Evolutionary conservation across 805 yeast genomes (phyloP).

Genomic region (Ogataea ramenticola): DNA sequence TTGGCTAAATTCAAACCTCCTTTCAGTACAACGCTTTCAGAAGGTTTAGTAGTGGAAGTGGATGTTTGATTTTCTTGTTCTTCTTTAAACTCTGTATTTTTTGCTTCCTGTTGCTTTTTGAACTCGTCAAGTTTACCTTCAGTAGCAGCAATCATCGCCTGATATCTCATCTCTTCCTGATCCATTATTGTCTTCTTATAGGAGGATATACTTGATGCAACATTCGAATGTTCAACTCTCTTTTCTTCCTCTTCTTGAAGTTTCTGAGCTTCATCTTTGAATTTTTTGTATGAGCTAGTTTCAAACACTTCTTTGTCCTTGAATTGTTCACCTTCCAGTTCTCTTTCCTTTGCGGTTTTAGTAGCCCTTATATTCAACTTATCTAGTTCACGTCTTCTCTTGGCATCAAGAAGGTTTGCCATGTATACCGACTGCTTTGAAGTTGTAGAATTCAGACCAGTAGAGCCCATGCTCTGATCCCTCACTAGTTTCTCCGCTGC

Average conservation of each 20-base stretch:
- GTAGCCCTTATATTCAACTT: constrained; percentile 31
- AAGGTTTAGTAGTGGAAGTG: too few species aligned
- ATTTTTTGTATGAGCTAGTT: constrained; percentile 37
- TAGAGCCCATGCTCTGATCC: constrained; percentile 6
- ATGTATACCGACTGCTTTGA: constrained; percentile 29
- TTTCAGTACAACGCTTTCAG: neutral
- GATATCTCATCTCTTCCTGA: constrained; percentile 7
- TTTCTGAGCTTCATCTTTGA: constrained; percentile 24
- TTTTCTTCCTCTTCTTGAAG: neutral
- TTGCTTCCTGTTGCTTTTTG: neutral
- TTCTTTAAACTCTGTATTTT: neutral
- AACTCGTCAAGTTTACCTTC: neutral
- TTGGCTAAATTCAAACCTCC: constrained; percentile 2
- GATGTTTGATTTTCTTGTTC: too few species aligned
- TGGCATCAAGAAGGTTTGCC: constrained; percentile 33
- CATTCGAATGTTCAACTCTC: neutral
- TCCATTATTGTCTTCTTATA: neutral
- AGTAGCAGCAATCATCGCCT: neutral
- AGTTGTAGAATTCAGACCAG: constrained; percentile 1
- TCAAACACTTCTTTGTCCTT: constrained; percentile 39
- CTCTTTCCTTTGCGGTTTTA: constrained; percentile 29
- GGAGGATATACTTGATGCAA: neutral
- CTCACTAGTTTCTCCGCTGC: constrained; percentile 14
- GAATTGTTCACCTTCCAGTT: constrained; percentile 30
- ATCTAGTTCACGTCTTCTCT: constrained; percentile 38